phyloP scores from a whole-genome alignment of 2,329 filamentous ascomycete species.

The Fusarium pseudocircinatum region DNA sequence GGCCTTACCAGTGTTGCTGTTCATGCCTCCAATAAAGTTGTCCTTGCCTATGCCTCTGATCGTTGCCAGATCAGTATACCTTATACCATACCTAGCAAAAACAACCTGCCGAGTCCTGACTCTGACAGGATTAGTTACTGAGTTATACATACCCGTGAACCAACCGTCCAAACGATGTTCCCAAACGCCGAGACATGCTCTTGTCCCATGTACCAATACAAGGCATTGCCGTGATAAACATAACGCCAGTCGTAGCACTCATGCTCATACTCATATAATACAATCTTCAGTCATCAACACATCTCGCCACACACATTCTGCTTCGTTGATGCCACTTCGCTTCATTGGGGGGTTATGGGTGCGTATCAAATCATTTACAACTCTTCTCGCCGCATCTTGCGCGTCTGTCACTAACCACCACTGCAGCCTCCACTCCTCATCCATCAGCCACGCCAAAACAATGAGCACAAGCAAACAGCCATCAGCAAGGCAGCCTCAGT shows the following conservation, averaged over 20 bases:
- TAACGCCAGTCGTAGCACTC: slow-evolving; percentile 11
- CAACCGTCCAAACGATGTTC: neutral
- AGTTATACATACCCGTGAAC: neutral
- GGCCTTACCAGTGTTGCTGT: neutral
- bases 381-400: slow-evolving; percentile 45
- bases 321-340: slow-evolving; percentile 38
- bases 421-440: slow-evolving; percentile 40
- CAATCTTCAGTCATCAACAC: slow-evolving; percentile 31
- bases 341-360: slow-evolving; percentile 40
- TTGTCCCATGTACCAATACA: slow-evolving; percentile 15
- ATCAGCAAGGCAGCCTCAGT: slow-evolving; percentile 23
- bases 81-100: neutral
- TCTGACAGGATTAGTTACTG: neutral
- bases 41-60: neutral
- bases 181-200: slow-evolving; percentile 17
- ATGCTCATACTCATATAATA: slow-evolving; percentile 21
- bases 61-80: neutral
- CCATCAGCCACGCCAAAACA: slow-evolving; percentile 39
- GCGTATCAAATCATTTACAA: slow-evolving; percentile 47
- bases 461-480: slow-evolving; percentile 32
- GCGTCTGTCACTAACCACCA: slow-evolving; percentile 40
- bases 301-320: slow-evolving; percentile 27
- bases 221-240: slow-evolving; percentile 6
- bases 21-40: neutral
- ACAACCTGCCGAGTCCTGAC: neutral